Evolutionary conservation across 2,329 filamentous ascomycete genomes (phyloP).

Genomic region (Davidsoniella australis): DNA sequence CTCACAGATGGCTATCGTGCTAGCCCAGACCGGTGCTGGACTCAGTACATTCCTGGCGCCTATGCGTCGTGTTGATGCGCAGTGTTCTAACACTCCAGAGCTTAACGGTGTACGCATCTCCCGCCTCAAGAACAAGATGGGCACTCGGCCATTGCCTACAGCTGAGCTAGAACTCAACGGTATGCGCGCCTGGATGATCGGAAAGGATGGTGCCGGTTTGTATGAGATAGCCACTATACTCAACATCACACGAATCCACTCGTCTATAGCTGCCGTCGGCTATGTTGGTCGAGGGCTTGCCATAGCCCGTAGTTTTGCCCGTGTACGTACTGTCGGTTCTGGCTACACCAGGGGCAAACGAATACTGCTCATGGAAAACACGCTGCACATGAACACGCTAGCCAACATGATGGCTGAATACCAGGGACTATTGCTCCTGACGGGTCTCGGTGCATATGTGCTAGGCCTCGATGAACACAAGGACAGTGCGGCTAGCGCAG

Average conservation of each 20-base stretch:
- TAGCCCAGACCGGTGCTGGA: slow-evolving; percentile 39
- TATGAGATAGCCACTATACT: slow-evolving; percentile 51
- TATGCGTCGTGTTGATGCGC: slow-evolving; percentile 28
- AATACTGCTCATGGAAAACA: slow-evolving; percentile 31
- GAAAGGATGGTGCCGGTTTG: slow-evolving; percentile 47
- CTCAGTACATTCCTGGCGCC: slow-evolving; percentile 50
- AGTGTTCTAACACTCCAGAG: slow-evolving; percentile 21
- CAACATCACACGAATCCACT: slow-evolving; percentile 47
- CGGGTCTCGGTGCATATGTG: slow-evolving; percentile 34
- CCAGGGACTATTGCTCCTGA: slow-evolving; percentile 36
- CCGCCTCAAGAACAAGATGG: slow-evolving; percentile 55
- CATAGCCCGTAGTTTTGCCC: slow-evolving; percentile 39
- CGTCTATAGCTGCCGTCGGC: slow-evolving; percentile 33
- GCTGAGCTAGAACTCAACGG: slow-evolving; percentile 50
- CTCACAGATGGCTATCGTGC: slow-evolving; percentile 37
- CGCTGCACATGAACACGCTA: slow-evolving; percentile 40
- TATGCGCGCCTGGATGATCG: slow-evolving; percentile 50
- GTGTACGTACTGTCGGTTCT: slow-evolving; percentile 34
- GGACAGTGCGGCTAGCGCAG: slow-evolving; percentile 5
- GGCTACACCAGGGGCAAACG: slow-evolving; percentile 24
- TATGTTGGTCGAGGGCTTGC: slow-evolving; percentile 38
- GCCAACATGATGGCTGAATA: slow-evolving; percentile 40
- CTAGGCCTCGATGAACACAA: slow-evolving; percentile 37
- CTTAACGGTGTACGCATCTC: slow-evolving; percentile 53
- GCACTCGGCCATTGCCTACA: slow-evolving; percentile 52